A percentile compares a stretch with the other conserved stretches of the same genome.
These are phyloP conservation scores for Calonectria pauciramosa DNA, from an alignment of 2,329 filamentous ascomycete species.

Conservation along the genomic window DNA sequence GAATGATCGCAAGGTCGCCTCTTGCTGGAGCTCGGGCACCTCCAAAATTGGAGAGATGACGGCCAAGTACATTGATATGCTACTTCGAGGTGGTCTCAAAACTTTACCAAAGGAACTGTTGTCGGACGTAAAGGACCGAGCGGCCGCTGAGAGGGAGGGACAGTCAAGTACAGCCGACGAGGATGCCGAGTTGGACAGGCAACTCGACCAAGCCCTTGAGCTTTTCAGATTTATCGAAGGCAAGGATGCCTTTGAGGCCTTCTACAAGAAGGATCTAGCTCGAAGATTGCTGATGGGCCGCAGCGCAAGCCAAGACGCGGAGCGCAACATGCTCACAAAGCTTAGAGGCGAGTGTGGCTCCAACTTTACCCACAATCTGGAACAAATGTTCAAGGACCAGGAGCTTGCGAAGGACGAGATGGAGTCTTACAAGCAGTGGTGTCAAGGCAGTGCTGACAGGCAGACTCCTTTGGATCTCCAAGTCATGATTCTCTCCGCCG, in stretches of 20 bases:
- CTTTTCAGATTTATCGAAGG: constrained; percentile 97
- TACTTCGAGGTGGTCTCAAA: constrained; percentile 90
- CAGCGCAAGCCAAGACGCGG: constrained; percentile 94
- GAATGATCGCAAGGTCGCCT: constrained; percentile 84
- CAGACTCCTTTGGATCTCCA: constrained; percentile 73
- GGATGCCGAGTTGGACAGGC: constrained; percentile 90
- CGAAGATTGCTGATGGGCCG: constrained; percentile 90
- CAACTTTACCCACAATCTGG: constrained; percentile 95
- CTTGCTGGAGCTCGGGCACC: constrained; percentile 84
- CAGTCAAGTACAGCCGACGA: constrained; percentile 83
- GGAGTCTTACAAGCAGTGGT: constrained; percentile 83
- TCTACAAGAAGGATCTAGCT: constrained; percentile 98
- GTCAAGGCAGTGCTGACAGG: constrained; percentile 63
- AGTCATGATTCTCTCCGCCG: constrained; percentile 91
- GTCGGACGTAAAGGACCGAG: constrained; percentile 71
- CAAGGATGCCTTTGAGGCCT: constrained; percentile 97
- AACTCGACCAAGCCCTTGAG: constrained; percentile 92
- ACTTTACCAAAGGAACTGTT: constrained; percentile 79
- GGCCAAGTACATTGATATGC: constrained; percentile 93
- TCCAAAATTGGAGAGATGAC: constrained; percentile 99
- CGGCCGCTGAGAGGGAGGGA: constrained; percentile 71
- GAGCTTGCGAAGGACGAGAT: constrained; percentile 95
- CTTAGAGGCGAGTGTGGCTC: constrained; percentile 94
- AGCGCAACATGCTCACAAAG: constrained; percentile 93
- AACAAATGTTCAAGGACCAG: constrained; percentile 99